A percentile compares a stretch with the other conserved stretches of the same genome.
Conservation (phyloP, 208 protist genomes). For the Giardia muris region DNA sequence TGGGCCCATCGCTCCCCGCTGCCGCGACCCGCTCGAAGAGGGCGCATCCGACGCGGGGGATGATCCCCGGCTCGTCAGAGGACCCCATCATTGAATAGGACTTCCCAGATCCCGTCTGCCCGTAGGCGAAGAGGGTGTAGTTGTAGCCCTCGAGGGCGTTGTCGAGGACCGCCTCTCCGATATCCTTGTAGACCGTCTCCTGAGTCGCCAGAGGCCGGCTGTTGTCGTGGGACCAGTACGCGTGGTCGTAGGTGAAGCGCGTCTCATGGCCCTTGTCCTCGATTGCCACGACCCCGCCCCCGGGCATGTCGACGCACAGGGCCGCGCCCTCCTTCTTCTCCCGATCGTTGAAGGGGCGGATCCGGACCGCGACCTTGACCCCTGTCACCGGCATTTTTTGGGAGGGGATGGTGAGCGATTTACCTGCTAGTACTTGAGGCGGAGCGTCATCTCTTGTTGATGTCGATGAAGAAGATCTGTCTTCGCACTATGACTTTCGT, state of each 20-base stretch:
- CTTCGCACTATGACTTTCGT: not conserved
- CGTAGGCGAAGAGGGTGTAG: constrained; percentile 38
- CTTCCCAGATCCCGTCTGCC: constrained; percentile 41
- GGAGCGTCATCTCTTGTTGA: constrained; percentile 2
- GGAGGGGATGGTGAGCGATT: too few relatives aligned
- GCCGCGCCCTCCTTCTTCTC: not conserved
- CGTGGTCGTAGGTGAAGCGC: not conserved
- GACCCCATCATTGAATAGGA: constrained; percentile 51
- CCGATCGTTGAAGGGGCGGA: constrained; percentile 15
- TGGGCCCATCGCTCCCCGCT: not conserved
- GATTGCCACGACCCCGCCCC: not conserved
- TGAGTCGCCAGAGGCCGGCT: constrained; percentile 40
- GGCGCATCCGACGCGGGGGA: not conserved
- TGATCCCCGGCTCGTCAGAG: not conserved
- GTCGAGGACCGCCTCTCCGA: not conserved
- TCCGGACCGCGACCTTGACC: constrained; percentile 22
- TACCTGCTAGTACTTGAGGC: too few relatives aligned
- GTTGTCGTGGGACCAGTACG: not conserved
- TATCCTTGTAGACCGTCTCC: constrained; percentile 29
- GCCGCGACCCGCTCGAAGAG: not conserved
- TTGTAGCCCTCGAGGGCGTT: constrained; percentile 20
- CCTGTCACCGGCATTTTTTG: constrained; percentile 19
- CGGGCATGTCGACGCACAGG: not conserved
- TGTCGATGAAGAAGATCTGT: constrained; percentile 1
- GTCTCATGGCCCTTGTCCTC: not conserved